Base-by-base conservation (phyloP, 345 rosid genomes). In the Lepidium didymum region DNA sequence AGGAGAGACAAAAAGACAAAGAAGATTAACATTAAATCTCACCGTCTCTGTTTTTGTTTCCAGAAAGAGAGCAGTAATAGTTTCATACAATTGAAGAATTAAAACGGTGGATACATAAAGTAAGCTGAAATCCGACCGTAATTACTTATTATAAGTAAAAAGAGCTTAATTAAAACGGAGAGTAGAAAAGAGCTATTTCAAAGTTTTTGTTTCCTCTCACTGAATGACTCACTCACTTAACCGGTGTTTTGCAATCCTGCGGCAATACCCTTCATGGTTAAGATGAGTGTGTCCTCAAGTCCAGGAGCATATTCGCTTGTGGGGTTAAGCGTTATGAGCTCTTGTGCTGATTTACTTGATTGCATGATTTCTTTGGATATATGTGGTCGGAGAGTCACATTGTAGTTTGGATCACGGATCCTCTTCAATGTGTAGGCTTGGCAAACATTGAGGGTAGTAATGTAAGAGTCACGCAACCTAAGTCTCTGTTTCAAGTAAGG, bases 201-300 rank as follows among this genome's bases (percentile, higher is more conserved):
- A 44, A 44, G 50, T 25, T 8, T 29, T 63, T 19, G 25, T 34
- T 19, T 35, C 55, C 38, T 54, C 55, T 59, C 65, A 23, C 19
- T 53, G 44, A 51, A 70, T 70, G 82, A 95, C 55, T 59, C 65
- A 23, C 19, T 53, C 45, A 51, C 74, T 70, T 83, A 95, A 75
- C 99, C 97, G 3, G 99, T 95, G 83, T 91, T 95, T 78, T 91
- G 97, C 79, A 91, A 21, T 59, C 97, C 96, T 0, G 97, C 97
- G 14, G 97, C 96, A 66, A 95, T 82, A 69, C 99, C 99, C 81
- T 95, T 95, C 96, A 95, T 89, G 69, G 97, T 95, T 80, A 95
- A 78, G 81, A 95, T 91, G 55, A 95, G 96, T 56, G 99, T 91
- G 80, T 95, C 99, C 80, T 91, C 97, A 79, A 94, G 77, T 37